Percentiles rank a stretch among this genome's conserved stretches.
Evolutionary conservation across 805 yeast genomes (phyloP).

Genomic region (Schizosaccharomyces lindneri): DNA sequence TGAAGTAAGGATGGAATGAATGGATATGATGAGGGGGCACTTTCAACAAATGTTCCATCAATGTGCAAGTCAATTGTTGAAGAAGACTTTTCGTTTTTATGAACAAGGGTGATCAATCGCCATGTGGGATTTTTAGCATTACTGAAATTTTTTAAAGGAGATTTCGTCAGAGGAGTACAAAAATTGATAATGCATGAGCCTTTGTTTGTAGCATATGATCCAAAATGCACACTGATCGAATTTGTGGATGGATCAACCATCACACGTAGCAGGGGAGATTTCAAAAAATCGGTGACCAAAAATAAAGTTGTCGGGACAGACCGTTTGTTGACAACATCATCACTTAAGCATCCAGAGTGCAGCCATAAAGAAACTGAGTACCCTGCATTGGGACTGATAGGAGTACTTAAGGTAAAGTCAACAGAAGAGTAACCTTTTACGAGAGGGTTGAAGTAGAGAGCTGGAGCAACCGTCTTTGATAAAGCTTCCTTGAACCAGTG

Average conservation of each 20-base stretch:
- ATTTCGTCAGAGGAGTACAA: background rate
- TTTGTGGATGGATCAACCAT: background rate
- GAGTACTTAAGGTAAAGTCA: background rate
- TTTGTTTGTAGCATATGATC: background rate
- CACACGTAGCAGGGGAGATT: background rate
- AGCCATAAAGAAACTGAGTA: constrained; percentile 2
- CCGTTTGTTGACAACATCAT: background rate
- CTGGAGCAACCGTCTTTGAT: background rate
- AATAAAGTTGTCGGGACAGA: background rate
- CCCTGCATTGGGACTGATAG: background rate
- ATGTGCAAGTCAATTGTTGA: background rate
- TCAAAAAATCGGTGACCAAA: background rate
- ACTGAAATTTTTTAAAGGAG: background rate
- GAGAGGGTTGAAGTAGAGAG: background rate
- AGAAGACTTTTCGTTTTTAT: background rate
- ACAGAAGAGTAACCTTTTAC: background rate
- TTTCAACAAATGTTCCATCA: background rate
- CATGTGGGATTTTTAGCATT: background rate
- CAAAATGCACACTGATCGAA: background rate
- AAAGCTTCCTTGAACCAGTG: background rate
- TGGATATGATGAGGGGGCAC: background rate
- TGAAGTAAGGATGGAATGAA: background rate
- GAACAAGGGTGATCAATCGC: background rate
- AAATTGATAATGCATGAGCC: background rate
- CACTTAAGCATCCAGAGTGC: background rate